Evolutionary conservation across 108 stramenopile species (phyloP), one percentile per base, ranked within the genome.

Genomic region (Cyclostephanos tholiformis): DNA sequence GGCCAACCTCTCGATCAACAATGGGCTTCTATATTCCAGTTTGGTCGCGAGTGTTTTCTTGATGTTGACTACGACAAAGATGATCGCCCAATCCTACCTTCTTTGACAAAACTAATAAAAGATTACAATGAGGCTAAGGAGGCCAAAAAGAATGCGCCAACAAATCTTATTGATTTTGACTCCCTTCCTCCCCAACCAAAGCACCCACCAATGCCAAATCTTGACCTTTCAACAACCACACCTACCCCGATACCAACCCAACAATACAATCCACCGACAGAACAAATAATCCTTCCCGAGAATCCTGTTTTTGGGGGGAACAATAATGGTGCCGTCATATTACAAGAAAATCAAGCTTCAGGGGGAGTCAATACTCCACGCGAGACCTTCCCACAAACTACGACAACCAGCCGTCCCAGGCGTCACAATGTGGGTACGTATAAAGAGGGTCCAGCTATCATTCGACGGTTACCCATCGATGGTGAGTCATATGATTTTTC

Each of bases 361-460:
- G 53, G 26, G 53, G 53, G 53, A 20, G 53, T 26, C 53, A 55
- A 36, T 36, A 4, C 36, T 36, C 36, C 53, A 51, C 4, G 10
- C 8, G 22, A 22, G 1, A 20, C 12, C 0, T 6, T 4, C 29
- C 13, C 12, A 8, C 12, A 27, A 11, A 26, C 6, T 29, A 17
- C 19, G 27, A 12, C 8, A 14, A 7, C 13, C 17, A 26, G 25
- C 27, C 56, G 13, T 7, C 41, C 41, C 6, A 36, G 6, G 1
- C 9, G 25, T 7, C 56, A 26, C 27, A 57, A 57, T 29, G 56
- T 57, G 0, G 56, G 56, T 0, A 57, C 20, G 5, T 57, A 29
- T 12, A 57, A 57, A n/a, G 56, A 57, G 6, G 56, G 56, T 2
- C 56, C 56, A 9, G 56, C 56, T 29, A 57, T 29, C 27, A 26